These are phyloP conservation scores for Ogataea nakhonphanomensis DNA, from an alignment of 805 yeast species.

Conservation along the genomic window DNA sequence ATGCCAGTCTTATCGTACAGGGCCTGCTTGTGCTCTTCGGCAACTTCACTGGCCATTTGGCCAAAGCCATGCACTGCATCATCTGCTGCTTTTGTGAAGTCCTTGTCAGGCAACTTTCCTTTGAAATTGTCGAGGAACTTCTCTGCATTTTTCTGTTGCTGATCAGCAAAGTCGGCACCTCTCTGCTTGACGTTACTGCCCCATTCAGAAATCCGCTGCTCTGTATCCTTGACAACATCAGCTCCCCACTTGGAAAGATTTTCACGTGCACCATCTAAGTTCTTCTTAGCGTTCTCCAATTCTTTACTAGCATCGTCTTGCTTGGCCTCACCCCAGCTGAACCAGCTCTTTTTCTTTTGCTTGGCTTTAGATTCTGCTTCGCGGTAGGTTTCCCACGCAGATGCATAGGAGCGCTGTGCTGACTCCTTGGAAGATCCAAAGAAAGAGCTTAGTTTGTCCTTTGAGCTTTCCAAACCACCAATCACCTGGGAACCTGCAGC, in stretches of 20 bases:
- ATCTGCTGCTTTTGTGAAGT: constrained; percentile 34
- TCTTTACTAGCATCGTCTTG: constrained; percentile 35
- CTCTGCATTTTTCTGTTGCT: constrained; percentile 16
- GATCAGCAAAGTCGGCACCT: constrained; percentile 13
- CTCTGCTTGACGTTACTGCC: constrained; percentile 11
- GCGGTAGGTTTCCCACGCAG: constrained; percentile 25
- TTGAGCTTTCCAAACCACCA: constrained; percentile 14
- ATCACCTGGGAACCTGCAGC: constrained; percentile 15
- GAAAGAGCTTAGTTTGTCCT: constrained; percentile 14
- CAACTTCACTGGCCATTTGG: constrained; percentile 39
- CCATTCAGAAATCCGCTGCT: constrained; percentile 11
- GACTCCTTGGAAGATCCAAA: constrained; percentile 21
- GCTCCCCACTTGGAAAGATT: constrained; percentile 24
- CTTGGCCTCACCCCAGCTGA: constrained; percentile 36
- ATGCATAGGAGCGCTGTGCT: constrained; percentile 26
- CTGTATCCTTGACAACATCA: constrained; percentile 21
- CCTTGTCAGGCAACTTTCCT: constrained; percentile 24
- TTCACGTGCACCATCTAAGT: constrained; percentile 33
- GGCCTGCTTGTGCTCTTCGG: constrained; percentile 39
- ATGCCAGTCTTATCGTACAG: constrained; percentile 21
- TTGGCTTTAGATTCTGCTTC: constrained; percentile 35
- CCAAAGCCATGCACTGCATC: constrained; percentile 46
- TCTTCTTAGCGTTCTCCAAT: constrained; percentile 33
- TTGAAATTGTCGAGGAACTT: constrained; percentile 20
- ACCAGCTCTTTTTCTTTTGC: constrained; percentile 35